Evolutionary conservation across 306 rosid species (phyloP), one percentile per base, ranked within the genome.

Genomic region (Cicer arietinum): DNA sequence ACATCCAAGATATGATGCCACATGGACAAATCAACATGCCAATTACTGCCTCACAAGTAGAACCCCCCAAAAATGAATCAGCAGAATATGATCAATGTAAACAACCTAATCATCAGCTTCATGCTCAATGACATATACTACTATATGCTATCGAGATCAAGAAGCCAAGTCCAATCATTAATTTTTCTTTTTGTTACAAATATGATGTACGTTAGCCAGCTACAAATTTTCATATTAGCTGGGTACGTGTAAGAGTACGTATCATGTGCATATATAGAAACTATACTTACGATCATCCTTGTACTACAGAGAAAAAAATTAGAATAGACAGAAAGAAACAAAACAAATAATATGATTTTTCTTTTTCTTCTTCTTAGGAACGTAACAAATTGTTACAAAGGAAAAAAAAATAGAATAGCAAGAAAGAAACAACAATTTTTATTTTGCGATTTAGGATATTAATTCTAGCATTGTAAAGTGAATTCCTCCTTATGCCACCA

Each of bases 21-120:
- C 89, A 81, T 71, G 85, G 84, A 6, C 92, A 90, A 1, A 74
- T 86, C 43, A 88, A 81, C 48, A 43, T 86, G 22, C 90, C 89
- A 18, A 83, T 85, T 30, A 75, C 87, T 39, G 81, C 83, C 66
- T 82, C 88, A 18, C 87, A 81, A 66, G 67, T 86, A 69, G 88
- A 82, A 69, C 83, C 82, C 64, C 76, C 79, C 3, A 78, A 69
- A 63, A 84, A 79, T 43, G 89, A 85, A 12, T 60, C 51, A 58
- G 72, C 56, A 17, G 81, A 85, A 17, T 85, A 71, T 77, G 90
- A 85, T 30, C 81, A 78, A 9, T 77, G 64, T 68, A 78, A 88
- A 68, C 80, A 72, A 45, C 71, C 42, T 6, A 50, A 68, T 61
- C 78, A 69, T 65, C 89, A 81, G 50, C 79, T 80, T 35, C 80